Evolutionary conservation across 352 stramenopile genomes (phyloP).

Genomic region (Globisporangium splendens): DNA sequence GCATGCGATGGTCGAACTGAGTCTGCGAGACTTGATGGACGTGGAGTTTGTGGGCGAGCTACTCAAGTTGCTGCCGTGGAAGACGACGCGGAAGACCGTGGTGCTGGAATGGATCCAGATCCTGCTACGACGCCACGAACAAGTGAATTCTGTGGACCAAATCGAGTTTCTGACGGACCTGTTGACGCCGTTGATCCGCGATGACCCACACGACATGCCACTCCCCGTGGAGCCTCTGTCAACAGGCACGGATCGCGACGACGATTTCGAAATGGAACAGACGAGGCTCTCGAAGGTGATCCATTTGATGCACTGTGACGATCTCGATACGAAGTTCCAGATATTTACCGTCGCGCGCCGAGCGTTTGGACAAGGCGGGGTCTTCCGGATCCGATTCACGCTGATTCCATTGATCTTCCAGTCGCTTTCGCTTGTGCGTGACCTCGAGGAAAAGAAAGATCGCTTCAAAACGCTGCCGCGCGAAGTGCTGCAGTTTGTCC

Average conservation of each 20-base stretch:
- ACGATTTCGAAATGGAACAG: slow-evolving; percentile 86
- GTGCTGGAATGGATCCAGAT: slow-evolving; percentile 45
- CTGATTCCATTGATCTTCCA: slow-evolving; percentile 93
- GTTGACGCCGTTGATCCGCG: slow-evolving; percentile 89
- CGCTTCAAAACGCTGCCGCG: slow-evolving; percentile 59
- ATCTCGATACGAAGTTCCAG: slow-evolving; percentile 50
- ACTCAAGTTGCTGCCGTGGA: slow-evolving; percentile 45
- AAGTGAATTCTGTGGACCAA: slow-evolving; percentile 28
- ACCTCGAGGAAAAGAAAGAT: slow-evolving; percentile 21
- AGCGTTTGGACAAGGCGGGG: slow-evolving; percentile 79
- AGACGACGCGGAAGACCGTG: slow-evolving; percentile 48
- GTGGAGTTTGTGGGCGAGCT: slow-evolving; percentile 35
- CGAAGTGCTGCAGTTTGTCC: slow-evolving; percentile 97
- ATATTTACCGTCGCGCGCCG: slow-evolving; percentile 67
- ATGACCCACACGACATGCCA: slow-evolving; percentile 48
- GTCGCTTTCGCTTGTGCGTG: slow-evolving; percentile 78
- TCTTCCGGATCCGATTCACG: slow-evolving; percentile 88
- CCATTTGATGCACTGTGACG: slow-evolving; percentile 88
- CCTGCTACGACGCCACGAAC: slow-evolving; percentile 37
- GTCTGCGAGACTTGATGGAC: slow-evolving; percentile 33
- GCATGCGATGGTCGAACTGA: slow-evolving; percentile 20
- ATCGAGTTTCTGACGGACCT: slow-evolving; percentile 65
- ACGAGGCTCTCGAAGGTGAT: slow-evolving; percentile 91
- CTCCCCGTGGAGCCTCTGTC: slow-evolving; percentile 17
- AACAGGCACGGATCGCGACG: slow-evolving; percentile 21